These are phyloP conservation scores for Rhodosporidiobolus odoratus DNA, from an alignment of 768 basidiomycete genomes.

Conservation along the genomic window DNA sequence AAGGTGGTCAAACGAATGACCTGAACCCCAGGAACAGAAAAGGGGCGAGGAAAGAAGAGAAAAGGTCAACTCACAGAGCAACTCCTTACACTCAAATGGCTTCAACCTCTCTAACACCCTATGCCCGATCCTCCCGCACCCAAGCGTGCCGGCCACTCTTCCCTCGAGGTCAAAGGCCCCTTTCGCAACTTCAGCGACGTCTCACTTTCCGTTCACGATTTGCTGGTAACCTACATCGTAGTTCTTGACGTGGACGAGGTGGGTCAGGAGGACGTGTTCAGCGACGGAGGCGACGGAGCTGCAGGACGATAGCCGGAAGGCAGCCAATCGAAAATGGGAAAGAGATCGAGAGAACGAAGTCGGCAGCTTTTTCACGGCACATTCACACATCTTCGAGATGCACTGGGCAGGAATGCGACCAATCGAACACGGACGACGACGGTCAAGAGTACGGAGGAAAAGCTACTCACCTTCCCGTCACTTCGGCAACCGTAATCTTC, in stretches of 20 bases:
- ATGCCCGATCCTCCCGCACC: constrained; percentile 64
- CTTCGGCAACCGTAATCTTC: constrained; percentile 71
- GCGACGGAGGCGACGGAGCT: constrained; percentile 63
- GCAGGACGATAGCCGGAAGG: background rate
- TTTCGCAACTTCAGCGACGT: constrained; percentile 49
- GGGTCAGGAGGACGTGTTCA: constrained; percentile 85
- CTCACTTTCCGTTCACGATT: constrained; percentile 80
- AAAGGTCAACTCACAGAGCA: constrained; percentile 53
- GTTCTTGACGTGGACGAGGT: constrained; percentile 84
- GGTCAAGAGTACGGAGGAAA: background rate
- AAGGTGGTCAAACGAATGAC: no score
- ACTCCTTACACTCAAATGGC: constrained; percentile 83
- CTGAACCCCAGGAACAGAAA: constrained; percentile 49
- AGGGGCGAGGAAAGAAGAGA: constrained; percentile 23
- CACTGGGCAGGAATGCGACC: background rate
- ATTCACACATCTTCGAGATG: no score
- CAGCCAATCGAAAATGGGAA: background rate
- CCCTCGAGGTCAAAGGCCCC: constrained; percentile 82
- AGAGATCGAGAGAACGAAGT: background rate
- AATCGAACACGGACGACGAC: background rate
- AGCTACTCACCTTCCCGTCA: constrained; percentile 87
- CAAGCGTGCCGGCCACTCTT: constrained; percentile 88
- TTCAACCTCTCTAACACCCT: constrained; percentile 58
- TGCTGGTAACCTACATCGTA: constrained; percentile 64
- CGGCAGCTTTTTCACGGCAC: no score